phyloP scores from a whole-genome alignment of 2,329 filamentous ascomycete genomes.

The Aspergillus versicolor region DNA sequence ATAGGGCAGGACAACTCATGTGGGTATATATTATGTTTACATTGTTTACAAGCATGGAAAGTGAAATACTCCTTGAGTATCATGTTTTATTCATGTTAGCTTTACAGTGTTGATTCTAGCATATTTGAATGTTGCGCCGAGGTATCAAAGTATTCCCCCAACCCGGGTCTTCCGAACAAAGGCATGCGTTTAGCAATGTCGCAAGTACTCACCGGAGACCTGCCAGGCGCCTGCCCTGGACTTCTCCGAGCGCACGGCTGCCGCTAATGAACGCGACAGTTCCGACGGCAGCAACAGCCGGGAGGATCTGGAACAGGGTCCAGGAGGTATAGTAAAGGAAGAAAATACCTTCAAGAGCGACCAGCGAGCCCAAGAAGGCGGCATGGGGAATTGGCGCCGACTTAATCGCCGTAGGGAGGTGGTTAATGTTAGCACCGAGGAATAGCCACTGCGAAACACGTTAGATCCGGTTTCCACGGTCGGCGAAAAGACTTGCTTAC shows the following conservation, averaged over 20 bases:
- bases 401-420: slow-evolving; percentile 72
- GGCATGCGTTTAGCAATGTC: not conserved
- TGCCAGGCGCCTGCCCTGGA: slow-evolving; percentile 80
- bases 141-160: not conserved
- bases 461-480: not conserved
- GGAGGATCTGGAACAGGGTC: slow-evolving; percentile 88
- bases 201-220: slow-evolving; percentile 56
- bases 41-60: not conserved
- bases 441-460: slow-evolving; percentile 65
- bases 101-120: not conserved
- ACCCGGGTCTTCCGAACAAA: not conserved
- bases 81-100: not conserved
- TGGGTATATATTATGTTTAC: too few relatives aligned
- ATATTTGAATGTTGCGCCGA: not conserved
- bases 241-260: slow-evolving; percentile 85
- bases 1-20: not conserved
- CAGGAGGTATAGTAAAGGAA: slow-evolving; percentile 91
- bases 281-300: slow-evolving; percentile 67
- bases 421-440: slow-evolving; percentile 79
- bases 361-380: slow-evolving; percentile 81
- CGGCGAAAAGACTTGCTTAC: slow-evolving; percentile 50
- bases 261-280: slow-evolving; percentile 79
- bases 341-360: slow-evolving; percentile 88
- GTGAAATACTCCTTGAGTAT: not conserved
- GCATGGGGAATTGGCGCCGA: slow-evolving; percentile 77